A percentile compares a stretch with the other conserved stretches of the same genome.
Conservation (phyloP, 176 grass and related monocot species). For the Raddia distichophylla region DNA sequence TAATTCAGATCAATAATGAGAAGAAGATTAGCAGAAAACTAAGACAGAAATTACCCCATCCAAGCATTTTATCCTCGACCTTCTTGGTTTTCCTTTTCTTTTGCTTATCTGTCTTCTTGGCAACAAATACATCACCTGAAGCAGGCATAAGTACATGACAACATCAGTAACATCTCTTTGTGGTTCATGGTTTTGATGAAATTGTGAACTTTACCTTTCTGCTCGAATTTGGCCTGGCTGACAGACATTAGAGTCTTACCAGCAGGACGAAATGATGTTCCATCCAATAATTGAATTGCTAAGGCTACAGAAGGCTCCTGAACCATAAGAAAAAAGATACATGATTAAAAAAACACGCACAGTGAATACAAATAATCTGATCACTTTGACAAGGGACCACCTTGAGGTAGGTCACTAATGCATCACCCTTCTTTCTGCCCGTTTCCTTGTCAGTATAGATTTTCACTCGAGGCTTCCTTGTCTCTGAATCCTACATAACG, state of each 20-base stretch:
- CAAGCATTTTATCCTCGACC: conserved; percentile 91
- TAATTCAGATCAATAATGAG: conserved; percentile 24
- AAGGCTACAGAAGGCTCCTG: conserved; percentile 93
- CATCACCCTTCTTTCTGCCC: conserved; percentile 84
- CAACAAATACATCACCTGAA: conserved; percentile 75
- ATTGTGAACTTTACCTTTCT: conserved; percentile 68
- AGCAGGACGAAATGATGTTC: conserved; percentile 76
- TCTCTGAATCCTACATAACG: conserved; percentile 78
- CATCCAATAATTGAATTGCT: conserved; percentile 84
- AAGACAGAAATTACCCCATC: conserved; percentile 79
- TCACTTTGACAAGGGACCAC: conserved; percentile 39
- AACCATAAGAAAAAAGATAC: conserved; percentile 27
- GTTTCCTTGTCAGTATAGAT: conserved; percentile 87
- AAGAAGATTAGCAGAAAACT: not conserved
- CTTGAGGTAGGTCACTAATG: conserved; percentile 92
- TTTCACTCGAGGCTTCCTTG: conserved; percentile 88
- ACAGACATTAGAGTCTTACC: conserved; percentile 85
- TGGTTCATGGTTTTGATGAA: conserved; percentile 25
- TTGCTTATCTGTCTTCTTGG: conserved; percentile 83
- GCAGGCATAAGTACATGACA: conserved; percentile 27
- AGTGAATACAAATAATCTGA: conserved; percentile 11
- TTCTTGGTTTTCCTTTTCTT: conserved; percentile 93
- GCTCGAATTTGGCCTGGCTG: conserved; percentile 74
- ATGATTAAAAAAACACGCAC: conserved; percentile 12
- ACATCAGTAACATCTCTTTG: conserved; percentile 22